Evolutionary conservation across 495 filamentous ascomycete species (phyloP), one percentile per base, ranked within the genome.

Genomic region (Sordaria brevicollis): DNA sequence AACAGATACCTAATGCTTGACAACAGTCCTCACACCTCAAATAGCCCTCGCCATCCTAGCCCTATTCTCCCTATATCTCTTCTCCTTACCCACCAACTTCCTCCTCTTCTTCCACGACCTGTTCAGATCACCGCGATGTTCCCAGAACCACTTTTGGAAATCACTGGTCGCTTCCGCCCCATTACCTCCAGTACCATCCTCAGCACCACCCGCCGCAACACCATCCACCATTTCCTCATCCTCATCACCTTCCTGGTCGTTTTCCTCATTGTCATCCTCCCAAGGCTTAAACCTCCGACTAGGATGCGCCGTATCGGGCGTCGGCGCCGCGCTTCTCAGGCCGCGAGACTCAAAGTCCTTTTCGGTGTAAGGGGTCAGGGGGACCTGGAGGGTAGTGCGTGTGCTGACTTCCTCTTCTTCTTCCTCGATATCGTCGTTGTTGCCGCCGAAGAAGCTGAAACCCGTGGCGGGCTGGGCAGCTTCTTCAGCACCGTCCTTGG

Each of bases 121-220:
- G 77, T 97, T 98, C 67, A 91, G 88, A 54, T 97, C 92, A 2
- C 94, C 93, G 2, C 94, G 85, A 70, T 94, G 86, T 77, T 96
- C 93, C 87, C 91, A 98, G 79, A 97, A 99, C 88, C 89, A 93
- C 75, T 94, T 92, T 43, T 89, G 84, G 80, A 97, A 97, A 25
- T 92, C 90, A 36, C 88, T 90, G 4, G 81, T 78, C 3, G 79
- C 43, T 9, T 74, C 76, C 17, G 74, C 81, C 19, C 77, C 75
- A 62, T 71, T 36, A 21, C 33, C 70, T 4, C 68, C 74, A 67
- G 78, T 81, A 6, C 76, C 78, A 9, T 80, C 81, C 21, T 57
- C 68, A 0, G 17, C 0, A 13, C 19, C 4, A 2, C 43, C 15
- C 6, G 65, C 82, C 35, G 68, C 71, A 1, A 80, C 73, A 4